Base-by-base conservation (phyloP, 257 asterid species). In the Solanum tarapatanum region DNA sequence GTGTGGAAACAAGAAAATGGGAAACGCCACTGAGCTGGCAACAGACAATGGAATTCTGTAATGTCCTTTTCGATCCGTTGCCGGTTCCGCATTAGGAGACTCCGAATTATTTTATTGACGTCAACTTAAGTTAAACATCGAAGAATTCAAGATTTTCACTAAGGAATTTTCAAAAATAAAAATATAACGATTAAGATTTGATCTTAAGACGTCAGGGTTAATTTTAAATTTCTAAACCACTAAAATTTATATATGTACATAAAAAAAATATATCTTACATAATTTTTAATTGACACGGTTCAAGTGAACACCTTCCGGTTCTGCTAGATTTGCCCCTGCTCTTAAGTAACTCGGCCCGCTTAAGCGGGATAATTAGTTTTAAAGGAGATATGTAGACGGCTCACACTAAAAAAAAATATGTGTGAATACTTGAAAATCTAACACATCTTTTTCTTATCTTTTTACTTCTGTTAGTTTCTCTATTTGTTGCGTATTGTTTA, bases 121-220 rank as follows among this genome's bases (percentile, higher is more conserved):
- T 24, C 6, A 24, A 37, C 35, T 41, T 77, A 11, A 24, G 14
- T 8, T 62, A 62, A 17, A 62, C 30, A 23, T n/a, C 0, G 0
- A 3, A 9, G 14, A 11, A 62, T 62, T 23, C 3, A 23, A 10
- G 1, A 62, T 23, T 23, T 23, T 23, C 28, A 23, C 2, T 3
- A 8, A 60, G 8, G 8, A 60, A 0, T 0, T 21, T 60, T 0
- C 0, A 60, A 23, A 37, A 37, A 51, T 0, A 6, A 37, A 39
- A 39, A 55, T 0, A 6, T 23, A 62, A 10, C 9, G 1, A 23
- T 1, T 10, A 62, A 23, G 13, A 0, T 62, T 62, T 60, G 1
- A 21, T 8, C 4, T 60, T n/a, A 7, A 23, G 10, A 62, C 5
- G 3, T 62, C 13, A 36, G 1, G 13, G 6, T 62, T 0, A 23